These are phyloP conservation scores for Cephaloascus albidus DNA, from an alignment of 805 yeast genomes.

Conservation along the genomic window DNA sequence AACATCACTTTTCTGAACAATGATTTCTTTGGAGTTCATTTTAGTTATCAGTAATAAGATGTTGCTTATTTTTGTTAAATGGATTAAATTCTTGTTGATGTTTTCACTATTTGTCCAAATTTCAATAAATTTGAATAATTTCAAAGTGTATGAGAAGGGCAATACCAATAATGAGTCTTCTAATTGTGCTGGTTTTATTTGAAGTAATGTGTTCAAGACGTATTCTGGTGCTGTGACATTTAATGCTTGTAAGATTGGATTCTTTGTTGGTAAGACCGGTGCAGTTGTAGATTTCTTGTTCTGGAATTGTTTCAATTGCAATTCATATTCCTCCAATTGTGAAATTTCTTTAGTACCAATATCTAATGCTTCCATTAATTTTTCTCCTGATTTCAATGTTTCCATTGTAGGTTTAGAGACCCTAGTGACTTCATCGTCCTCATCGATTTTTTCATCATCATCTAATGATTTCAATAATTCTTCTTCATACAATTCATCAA, in stretches of 20 bases:
- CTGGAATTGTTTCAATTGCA: slow-evolving; percentile 24
- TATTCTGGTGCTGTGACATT: slow-evolving; percentile 66
- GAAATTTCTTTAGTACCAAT: slow-evolving; percentile 67
- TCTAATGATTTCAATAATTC: slow-evolving; percentile 68
- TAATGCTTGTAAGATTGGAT: slow-evolving; percentile 69
- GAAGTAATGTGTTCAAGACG: slow-evolving; percentile 60
- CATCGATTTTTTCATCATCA: slow-evolving; percentile 32
- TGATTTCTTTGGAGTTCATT: slow-evolving; percentile 71
- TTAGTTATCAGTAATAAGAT: slow-evolving; percentile 68
- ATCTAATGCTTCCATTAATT: slow-evolving; percentile 85
- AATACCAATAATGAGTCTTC: slow-evolving; percentile 89
- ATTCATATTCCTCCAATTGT: slow-evolving; percentile 39
- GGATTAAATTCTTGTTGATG: slow-evolving; percentile 27
- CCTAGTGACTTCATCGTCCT: slow-evolving; percentile 44
- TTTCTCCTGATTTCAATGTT: slow-evolving; percentile 90
- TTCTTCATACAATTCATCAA: slow-evolving; percentile 87
- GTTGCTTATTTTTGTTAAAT: slow-evolving; percentile 60
- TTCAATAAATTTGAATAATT: slow-evolving; percentile 63
- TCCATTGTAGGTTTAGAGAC: slow-evolving; percentile 83
- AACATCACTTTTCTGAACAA: slow-evolving; percentile 52
- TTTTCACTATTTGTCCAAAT: slow-evolving; percentile 52
- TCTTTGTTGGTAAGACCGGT: slow-evolving; percentile 53
- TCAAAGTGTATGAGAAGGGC: slow-evolving; percentile 77
- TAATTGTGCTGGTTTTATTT: slow-evolving; percentile 74
- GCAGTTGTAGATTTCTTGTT: slow-evolving; percentile 33